Base-by-base conservation (phyloP, 805 yeast genomes). In the Pichia thaimueangensis region DNA sequence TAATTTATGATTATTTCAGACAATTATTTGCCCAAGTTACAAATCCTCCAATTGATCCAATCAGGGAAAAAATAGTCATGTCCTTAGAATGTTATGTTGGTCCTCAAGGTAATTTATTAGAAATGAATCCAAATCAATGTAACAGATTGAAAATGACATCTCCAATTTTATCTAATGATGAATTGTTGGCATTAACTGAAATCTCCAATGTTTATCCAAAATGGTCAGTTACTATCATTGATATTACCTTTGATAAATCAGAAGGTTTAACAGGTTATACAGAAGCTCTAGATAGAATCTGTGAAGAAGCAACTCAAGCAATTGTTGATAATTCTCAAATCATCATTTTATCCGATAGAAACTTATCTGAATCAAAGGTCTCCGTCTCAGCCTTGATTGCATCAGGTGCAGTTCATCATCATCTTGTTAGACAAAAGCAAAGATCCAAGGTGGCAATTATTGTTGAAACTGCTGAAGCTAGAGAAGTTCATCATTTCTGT, bases 1-100 rank as follows among this genome's bases (percentile, higher is more conserved):
- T 93, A 49, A 70, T 87, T 49, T 91, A 85, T 63, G 98, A 93
- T 58, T 91, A 91, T 68, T 93, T 91, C 73, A 80, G 95, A 57
- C 95, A 91, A 64, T 74, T 91, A 58, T 91, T 91, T 68, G 98
- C 98, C 17, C 98, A 91, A 68, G 98, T 91, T 43, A 91, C 98
- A 25, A 91, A 91, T 68, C 98, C 98, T 45, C 97, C 98, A 39
- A 93, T 91, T 60, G 98, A 91, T 63, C 97, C 98, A 40, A 93
- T 91, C 55, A 82, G 97, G 64, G 98, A 91, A 69, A 82, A 82
- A 46, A 86, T 91, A 54, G 97, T 93, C 58, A 91, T 91, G 98
- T 86, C 96, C 11, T 74, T 93, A 53, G 96, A 91, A 64, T 91
- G 98, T 68, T 87, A 85, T 64, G 81, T 91, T 57, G 98, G 98